Percentiles rank a stretch among this genome's conserved stretches.
Evolutionary conservation across 208 protist species (phyloP).

Genomic region (Porcisia hertigi): DNA sequence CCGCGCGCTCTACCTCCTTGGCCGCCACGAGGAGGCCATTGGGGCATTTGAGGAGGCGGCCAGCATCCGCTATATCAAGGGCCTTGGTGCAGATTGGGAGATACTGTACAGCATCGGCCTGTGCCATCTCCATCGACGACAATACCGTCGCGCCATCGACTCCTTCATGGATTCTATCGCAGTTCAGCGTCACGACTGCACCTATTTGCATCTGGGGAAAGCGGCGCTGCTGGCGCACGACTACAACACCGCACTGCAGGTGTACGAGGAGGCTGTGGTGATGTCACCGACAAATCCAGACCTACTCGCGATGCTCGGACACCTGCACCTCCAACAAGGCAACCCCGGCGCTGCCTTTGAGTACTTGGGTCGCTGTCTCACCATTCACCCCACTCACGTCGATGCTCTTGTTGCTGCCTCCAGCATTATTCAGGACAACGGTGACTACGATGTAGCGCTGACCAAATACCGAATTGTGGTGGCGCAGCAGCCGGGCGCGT

Average conservation of each 20-base stretch:
- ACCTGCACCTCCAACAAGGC: conserved; percentile 89
- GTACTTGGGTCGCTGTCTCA: conserved; percentile 90
- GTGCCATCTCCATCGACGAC: conserved; percentile 83
- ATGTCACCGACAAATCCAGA: conserved; percentile 92
- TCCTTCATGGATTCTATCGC: conserved; percentile 84
- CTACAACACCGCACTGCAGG: conserved; percentile 61
- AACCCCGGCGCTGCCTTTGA: conserved; percentile 89
- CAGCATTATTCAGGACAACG: conserved; percentile 95
- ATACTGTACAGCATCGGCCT: conserved; percentile 92
- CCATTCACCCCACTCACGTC: conserved; percentile 87
- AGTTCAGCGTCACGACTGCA: conserved; percentile 89
- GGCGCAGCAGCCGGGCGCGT: conserved; percentile 80
- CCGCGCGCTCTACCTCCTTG: conserved; percentile 90
- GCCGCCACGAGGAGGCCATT: conserved; percentile 90
- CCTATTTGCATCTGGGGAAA: conserved; percentile 91
- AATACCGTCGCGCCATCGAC: conserved; percentile 71
- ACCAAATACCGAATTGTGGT: conserved; percentile 95
- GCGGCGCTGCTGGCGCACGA: conserved; percentile 74
- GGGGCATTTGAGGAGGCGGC: conserved; percentile 88
- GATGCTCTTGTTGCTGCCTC: conserved; percentile 92
- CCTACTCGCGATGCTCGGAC: conserved; percentile 91
- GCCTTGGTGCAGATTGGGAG: conserved; percentile 86
- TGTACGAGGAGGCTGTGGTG: conserved; percentile 89
- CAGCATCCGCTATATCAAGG: conserved; percentile 37
- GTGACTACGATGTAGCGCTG: conserved; percentile 95